These are phyloP conservation scores for Prunus salicina DNA, from an alignment of 306 rosid species.

Conservation along the genomic window DNA sequence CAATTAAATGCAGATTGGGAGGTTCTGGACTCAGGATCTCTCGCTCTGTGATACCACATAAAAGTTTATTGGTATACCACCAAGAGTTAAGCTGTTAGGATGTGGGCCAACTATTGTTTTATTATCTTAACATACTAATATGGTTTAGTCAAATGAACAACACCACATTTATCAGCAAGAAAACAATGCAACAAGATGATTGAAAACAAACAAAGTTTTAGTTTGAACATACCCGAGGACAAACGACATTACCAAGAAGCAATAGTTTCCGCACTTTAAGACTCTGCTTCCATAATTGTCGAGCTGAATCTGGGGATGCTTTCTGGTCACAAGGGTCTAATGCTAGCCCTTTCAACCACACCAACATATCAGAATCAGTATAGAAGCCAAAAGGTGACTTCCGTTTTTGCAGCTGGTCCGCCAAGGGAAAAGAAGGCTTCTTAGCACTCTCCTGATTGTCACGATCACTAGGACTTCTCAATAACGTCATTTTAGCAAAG, in stretches of 20 bases:
- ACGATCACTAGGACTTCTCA: not conserved
- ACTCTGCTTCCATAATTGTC: not conserved
- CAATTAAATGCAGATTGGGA: too few species aligned
- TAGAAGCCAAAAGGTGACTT: not conserved
- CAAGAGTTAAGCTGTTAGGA: not conserved
- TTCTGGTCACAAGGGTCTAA: slow-evolving; percentile 9
- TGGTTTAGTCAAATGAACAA: not conserved
- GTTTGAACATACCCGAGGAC: slow-evolving; percentile 26
- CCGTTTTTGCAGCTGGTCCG: not conserved
- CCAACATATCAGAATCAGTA: slow-evolving; percentile 10
- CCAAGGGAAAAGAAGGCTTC: not conserved
- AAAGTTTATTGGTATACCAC: not conserved
- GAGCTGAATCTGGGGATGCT: not conserved
- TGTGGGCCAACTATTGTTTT: too few species aligned
- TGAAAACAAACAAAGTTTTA: not conserved
- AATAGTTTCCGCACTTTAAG: not conserved
- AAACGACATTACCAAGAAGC: slow-evolving; percentile 1
- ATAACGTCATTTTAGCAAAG: not conserved
- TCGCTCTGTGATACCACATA: not conserved
- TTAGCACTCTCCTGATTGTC: not conserved
- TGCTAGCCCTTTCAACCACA: slow-evolving; percentile 19
- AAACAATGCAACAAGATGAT: not conserved
- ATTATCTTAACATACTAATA: not conserved
- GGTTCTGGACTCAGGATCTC: not conserved
- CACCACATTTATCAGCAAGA: not conserved